Evolutionary conservation across 805 yeast genomes (phyloP).

Genomic region (Yarrowia alimentaria): DNA sequence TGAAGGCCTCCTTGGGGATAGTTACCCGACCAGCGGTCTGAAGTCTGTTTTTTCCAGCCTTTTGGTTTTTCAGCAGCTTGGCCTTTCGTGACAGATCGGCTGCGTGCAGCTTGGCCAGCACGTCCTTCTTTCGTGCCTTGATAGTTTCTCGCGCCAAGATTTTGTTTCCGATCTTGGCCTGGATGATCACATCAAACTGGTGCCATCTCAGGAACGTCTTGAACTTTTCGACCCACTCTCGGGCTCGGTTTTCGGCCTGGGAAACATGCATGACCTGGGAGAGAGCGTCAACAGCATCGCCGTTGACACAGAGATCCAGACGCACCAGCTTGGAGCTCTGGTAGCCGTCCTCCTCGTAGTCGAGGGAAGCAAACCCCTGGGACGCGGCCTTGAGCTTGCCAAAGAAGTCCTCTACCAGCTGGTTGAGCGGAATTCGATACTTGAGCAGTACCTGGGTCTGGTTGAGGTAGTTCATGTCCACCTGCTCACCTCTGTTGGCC

Average conservation of each 20-base stretch:
- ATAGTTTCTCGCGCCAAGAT: slow-evolving; percentile 90
- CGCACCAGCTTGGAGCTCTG: slow-evolving; percentile 76
- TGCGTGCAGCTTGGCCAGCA: slow-evolving; percentile 89
- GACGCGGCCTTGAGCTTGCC: slow-evolving; percentile 89
- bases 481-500: slow-evolving; percentile 76
- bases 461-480: slow-evolving; percentile 69
- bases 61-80: slow-evolving; percentile 81
- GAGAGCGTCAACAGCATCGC: slow-evolving; percentile 84
- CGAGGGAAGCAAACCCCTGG: slow-evolving; percentile 89
- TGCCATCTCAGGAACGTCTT: slow-evolving; percentile 78
- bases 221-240: slow-evolving; percentile 79
- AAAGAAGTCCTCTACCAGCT: slow-evolving; percentile 90
- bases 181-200: slow-evolving; percentile 88
- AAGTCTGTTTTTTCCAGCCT: slow-evolving; percentile 88
- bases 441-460: slow-evolving; percentile 79
- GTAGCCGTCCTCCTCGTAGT: slow-evolving; percentile 93
- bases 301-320: slow-evolving; percentile 84
- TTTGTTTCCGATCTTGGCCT: slow-evolving; percentile 77
- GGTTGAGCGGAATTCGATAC: slow-evolving; percentile 82
- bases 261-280: slow-evolving; percentile 86
- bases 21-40: slow-evolving; percentile 73
- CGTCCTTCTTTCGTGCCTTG: slow-evolving; percentile 91
- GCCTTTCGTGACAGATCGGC: slow-evolving; percentile 88
- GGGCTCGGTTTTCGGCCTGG: slow-evolving; percentile 69
- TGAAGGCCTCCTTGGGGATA: slow-evolving; percentile 83